phyloP scores from a whole-genome alignment of 75 land plant species.

The Sequoia sempervirens region DNA sequence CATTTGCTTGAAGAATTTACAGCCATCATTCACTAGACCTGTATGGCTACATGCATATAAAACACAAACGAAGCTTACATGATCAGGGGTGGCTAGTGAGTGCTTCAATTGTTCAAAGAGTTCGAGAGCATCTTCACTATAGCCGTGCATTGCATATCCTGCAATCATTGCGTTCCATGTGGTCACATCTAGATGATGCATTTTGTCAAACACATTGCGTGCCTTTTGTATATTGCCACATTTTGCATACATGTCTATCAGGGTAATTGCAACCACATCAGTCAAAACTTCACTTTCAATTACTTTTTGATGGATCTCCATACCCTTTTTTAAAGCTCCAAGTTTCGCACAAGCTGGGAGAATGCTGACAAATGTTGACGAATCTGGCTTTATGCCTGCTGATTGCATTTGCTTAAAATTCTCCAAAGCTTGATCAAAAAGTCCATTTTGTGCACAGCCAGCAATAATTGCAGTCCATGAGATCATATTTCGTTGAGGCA shows the following conservation, averaged over 20 bases:
- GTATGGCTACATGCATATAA: not conserved
- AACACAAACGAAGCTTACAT: not conserved
- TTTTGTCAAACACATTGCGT: conserved; percentile 23
- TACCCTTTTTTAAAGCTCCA: conserved; percentile 19
- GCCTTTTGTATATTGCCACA: conserved; percentile 50
- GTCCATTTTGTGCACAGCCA: conserved; percentile 29
- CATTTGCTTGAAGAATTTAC: not conserved
- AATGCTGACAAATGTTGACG: conserved; percentile 38
- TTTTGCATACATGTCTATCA: conserved; percentile 50
- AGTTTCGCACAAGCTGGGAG: conserved; percentile 30
- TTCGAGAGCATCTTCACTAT: conserved; percentile 1
- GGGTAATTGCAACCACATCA: conserved; percentile 36
- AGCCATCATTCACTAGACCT: not conserved
- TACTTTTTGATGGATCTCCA: conserved; percentile 33
- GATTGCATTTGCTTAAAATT: conserved; percentile 31
- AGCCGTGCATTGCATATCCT: not conserved
- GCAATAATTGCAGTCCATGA: conserved; percentile 56
- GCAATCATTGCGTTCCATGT: conserved; percentile 7
- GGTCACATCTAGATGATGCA: conserved; percentile 33
- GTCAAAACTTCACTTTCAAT: conserved; percentile 30
- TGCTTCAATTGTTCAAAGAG: not conserved
- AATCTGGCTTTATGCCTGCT: conserved; percentile 21
- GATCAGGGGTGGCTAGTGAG: not conserved
- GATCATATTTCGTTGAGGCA: conserved; percentile 36
- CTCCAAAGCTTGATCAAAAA: conserved; percentile 22